Evolutionary conservation across 2,329 filamentous ascomycete species (phyloP).

Genomic region (Ramichloridium luteum): DNA sequence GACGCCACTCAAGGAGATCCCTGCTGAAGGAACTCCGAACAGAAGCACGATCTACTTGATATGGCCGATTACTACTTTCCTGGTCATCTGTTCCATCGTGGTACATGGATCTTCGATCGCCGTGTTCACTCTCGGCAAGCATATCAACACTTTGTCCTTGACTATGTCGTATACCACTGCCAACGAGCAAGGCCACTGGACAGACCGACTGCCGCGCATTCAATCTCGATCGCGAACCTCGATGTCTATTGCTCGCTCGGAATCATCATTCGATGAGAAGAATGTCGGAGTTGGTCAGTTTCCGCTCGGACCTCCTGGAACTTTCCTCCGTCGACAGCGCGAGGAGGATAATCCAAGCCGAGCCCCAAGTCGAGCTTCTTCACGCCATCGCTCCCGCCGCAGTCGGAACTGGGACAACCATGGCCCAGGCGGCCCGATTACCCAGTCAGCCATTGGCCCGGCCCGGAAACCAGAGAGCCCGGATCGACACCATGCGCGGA

Average conservation of each 20-base stretch:
- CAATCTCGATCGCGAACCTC: constrained; percentile 72
- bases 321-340: constrained; percentile 67
- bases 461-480: constrained; percentile 25
- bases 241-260: constrained; percentile 60
- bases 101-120: constrained; percentile 97
- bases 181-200: constrained; percentile 86
- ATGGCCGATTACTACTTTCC: constrained; percentile 89
- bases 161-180: constrained; percentile 93
- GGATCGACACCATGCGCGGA: constrained; percentile 26
- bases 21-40: constrained; percentile 47
- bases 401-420: constrained; percentile 55
- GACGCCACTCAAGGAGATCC: constrained; percentile 50
- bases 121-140: constrained; percentile 93
- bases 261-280: constrained; percentile 48
- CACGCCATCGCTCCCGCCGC: constrained; percentile 50
- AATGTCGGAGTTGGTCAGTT: constrained; percentile 47
- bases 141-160: constrained; percentile 89
- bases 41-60: constrained; percentile 67
- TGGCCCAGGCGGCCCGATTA: constrained; percentile 75
- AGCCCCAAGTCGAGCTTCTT: constrained; percentile 48
- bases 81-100: constrained; percentile 87
- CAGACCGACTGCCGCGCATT: constrained; percentile 75
- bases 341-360: constrained; percentile 60
- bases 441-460: constrained; percentile 79
- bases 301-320: constrained; percentile 57